Evolutionary conservation across 768 basidiomycete species (phyloP).

Genomic region (Tricholoma terreum): DNA sequence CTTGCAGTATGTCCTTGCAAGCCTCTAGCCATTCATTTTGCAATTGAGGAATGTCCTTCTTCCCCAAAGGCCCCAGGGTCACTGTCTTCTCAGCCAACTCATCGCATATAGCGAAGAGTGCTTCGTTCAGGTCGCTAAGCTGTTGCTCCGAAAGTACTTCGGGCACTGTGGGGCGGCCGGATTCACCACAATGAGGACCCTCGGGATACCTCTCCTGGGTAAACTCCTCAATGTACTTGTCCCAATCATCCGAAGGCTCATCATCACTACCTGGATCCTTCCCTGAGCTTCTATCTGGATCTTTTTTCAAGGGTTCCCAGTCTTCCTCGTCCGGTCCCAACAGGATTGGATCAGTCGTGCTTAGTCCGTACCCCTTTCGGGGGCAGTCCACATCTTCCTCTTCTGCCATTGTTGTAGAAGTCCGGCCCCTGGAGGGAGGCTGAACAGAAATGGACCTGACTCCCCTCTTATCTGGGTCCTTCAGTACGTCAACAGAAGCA

Average conservation of each 20-base stretch:
- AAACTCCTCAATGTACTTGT: not conserved
- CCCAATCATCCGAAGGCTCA: not conserved
- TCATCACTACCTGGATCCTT: not conserved
- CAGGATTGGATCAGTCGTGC: not conserved
- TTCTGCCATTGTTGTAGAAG: not conserved
- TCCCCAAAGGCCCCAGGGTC: too few species aligned
- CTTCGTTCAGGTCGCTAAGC: not conserved
- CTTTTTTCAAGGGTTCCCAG: not conserved
- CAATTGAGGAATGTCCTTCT: too few species aligned
- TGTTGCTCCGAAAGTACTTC: not conserved
- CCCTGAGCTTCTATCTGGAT: not conserved
- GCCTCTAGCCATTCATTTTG: too few species aligned
- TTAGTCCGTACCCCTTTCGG: not conserved
- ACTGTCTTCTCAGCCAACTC: too few species aligned
- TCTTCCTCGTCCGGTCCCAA: not conserved
- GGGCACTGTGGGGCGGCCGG: not conserved
- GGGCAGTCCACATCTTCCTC: not conserved
- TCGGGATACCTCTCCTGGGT: not conserved
- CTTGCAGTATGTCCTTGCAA: too few species aligned
- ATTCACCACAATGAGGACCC: not conserved
- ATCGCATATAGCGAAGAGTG: too few species aligned
- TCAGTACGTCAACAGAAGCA: not conserved
- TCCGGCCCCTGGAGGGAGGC: not conserved
- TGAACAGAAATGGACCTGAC: not conserved
- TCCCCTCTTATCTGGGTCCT: not conserved